Base-by-base conservation (phyloP, 2,329 filamentous ascomycete species). In the Epichloe bromicola region DNA sequence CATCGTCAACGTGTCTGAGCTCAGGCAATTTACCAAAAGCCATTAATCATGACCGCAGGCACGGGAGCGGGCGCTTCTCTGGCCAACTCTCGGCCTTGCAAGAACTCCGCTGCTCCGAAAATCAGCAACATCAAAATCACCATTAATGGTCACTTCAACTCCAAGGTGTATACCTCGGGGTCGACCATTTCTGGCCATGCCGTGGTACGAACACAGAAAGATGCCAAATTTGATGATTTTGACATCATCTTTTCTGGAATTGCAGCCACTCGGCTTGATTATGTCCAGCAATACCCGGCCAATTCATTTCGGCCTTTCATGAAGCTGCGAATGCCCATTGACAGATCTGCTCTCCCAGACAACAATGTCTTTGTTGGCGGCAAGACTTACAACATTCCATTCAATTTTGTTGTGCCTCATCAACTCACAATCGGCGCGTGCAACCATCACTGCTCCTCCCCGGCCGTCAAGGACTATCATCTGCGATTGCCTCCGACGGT, bases 371-470 rank as follows among this genome's bases (percentile, higher is more conserved):
- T 79, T 53, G 65, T 73, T 61, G 66, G 70, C n/a, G 74, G 70
- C 2, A 61, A 62, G 55, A 69, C 67, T 26, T 76, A 78, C 62
- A 69, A 59, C 14, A 62, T 81, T 23, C 77, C 77, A n/a, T 78
- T 81, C 66, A 65, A 77, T 65, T 81, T 81, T 56, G 72, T 80
- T 52, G 71, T 81, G 15, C 78, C 78, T n/a, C 67, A 69, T 56
- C 72, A 79, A 50, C 72, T 81, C 53, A 80, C 77, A 17, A 67
- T 80, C 47, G 71, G 70, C 53, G 75, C 77, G 17, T 81, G 78
- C 67, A 73, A 66, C 57, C 77, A 80, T 65, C 57, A 61, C 30
- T 68, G 71, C 50, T 64, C 67, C 40, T 67, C 67, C 40, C 64
- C 67, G n/a, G 65, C 65, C 45, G 67, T 80, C 33, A 68, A 70